Evolutionary conservation across 305 asterid species (phyloP).

Genomic region (Plantago coronopus): DNA sequence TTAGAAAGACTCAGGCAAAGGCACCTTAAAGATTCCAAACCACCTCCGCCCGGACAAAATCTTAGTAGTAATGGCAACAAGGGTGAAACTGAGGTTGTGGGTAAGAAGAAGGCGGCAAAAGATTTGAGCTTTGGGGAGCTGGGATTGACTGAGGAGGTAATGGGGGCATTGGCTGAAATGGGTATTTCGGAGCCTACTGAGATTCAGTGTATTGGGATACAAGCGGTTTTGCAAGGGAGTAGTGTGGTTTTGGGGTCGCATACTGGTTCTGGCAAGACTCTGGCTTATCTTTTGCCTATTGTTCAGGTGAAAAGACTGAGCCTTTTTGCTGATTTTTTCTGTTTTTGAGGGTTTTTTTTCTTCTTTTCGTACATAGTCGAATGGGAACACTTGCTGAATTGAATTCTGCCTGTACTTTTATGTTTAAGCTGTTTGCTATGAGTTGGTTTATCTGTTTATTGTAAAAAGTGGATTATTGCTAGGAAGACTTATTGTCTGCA

Average conservation of each 20-base stretch:
- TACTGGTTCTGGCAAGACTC: conserved; percentile 97
- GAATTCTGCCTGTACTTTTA: background rate
- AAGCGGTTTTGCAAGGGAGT: conserved; percentile 66
- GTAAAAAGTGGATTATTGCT: too few species aligned
- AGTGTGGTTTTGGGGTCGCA: conserved; percentile 95
- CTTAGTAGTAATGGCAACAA: conserved; percentile 20
- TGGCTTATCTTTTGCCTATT: conserved; percentile 92
- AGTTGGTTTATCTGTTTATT: background rate
- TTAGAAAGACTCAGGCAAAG: conserved; percentile 76
- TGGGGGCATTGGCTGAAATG: conserved; percentile 78
- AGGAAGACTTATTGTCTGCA: too few species aligned
- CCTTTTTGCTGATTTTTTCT: background rate
- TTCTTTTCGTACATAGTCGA: background rate
- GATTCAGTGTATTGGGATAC: conserved; percentile 88
- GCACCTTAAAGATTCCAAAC: conserved; percentile 67
- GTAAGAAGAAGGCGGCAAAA: conserved; percentile 45
- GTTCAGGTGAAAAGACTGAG: conserved; percentile 62
- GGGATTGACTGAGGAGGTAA: conserved; percentile 75
- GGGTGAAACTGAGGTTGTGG: conserved; percentile 37
- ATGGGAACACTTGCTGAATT: too few species aligned
- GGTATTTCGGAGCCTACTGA: conserved; percentile 77
- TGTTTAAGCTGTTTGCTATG: background rate
- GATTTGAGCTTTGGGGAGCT: conserved; percentile 75
- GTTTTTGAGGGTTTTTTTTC: background rate
- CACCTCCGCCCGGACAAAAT: conserved; percentile 15